Conservation (phyloP, 345 rosid species). For the Populus davidiana region DNA sequence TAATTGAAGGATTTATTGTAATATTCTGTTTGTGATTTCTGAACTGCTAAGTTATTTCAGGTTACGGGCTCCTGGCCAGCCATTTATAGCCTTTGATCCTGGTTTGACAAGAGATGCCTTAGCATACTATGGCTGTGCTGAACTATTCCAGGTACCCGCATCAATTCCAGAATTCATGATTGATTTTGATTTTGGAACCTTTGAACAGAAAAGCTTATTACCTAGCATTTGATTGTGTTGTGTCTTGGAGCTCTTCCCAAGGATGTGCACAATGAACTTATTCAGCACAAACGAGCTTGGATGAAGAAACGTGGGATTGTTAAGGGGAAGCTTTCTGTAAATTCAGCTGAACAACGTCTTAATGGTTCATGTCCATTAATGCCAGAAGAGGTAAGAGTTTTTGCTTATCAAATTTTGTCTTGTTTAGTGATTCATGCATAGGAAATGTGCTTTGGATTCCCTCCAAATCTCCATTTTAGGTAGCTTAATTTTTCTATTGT, state of each 20-base stretch:
- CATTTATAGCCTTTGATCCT: slow-evolving; percentile 93
- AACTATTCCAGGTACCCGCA: slow-evolving; percentile 91
- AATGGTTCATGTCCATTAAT: slow-evolving; percentile 79
- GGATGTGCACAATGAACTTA: slow-evolving; percentile 96
- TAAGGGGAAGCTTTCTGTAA: slow-evolving; percentile 65
- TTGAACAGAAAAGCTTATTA: slow-evolving; percentile 21
- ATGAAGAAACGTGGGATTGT: slow-evolving; percentile 80
- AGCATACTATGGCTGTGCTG: slow-evolving; percentile 94
- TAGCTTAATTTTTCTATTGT: not conserved
- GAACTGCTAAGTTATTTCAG: slow-evolving; percentile 31
- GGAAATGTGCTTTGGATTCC: not conserved
- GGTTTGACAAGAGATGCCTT: slow-evolving; percentile 96
- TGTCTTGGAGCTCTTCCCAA: slow-evolving; percentile 59
- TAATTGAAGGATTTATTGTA: not conserved
- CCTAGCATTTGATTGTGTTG: slow-evolving; percentile 24
- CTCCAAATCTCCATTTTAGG: not conserved
- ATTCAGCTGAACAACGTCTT: slow-evolving; percentile 61
- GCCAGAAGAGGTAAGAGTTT: slow-evolving; percentile 82
- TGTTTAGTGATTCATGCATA: not conserved
- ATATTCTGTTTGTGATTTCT: not conserved
- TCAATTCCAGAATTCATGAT: slow-evolving; percentile 12
- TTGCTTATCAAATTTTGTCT: not conserved
- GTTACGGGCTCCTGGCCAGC: slow-evolving; percentile 77
- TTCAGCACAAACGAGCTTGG: slow-evolving; percentile 95
- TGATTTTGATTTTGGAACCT: slow-evolving; percentile 6